phyloP scores from a whole-genome alignment of 139 green algal genomes.

The Ostreobium quekettii region DNA sequence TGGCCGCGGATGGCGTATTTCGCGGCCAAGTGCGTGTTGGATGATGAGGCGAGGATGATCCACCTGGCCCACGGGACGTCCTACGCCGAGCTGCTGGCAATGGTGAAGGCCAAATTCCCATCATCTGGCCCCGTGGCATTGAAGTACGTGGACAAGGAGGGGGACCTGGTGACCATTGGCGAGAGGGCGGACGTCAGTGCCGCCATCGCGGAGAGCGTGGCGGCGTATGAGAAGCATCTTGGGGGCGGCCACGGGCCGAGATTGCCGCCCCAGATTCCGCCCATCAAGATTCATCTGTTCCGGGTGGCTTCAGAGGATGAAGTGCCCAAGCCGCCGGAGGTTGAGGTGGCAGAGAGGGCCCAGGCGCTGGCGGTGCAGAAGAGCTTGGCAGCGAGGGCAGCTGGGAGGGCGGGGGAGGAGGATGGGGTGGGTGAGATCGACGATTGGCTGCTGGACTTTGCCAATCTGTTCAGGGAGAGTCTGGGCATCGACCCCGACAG shows the following conservation, averaged over 20 bases:
- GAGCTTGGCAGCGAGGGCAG: neutral
- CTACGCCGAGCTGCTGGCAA: conserved; percentile 64
- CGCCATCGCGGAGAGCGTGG: conserved; percentile 23
- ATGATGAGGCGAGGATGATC: conserved; percentile 60
- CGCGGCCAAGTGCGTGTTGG: conserved; percentile 51
- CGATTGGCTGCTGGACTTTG: conserved; percentile 88
- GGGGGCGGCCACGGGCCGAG: conserved; percentile 19
- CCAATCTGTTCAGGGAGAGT: conserved; percentile 67
- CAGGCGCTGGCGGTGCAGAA: conserved; percentile 27
- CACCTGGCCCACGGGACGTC: conserved; percentile 42
- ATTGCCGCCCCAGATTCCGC: conserved; percentile 27
- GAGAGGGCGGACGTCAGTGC: conserved; percentile 34
- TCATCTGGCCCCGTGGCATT: conserved; percentile 35
- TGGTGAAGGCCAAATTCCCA: conserved; percentile 62
- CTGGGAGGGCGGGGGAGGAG: conserved; percentile 4
- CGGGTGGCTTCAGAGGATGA: conserved; percentile 42
- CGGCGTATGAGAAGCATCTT: conserved; percentile 32
- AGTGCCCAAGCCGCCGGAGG: conserved; percentile 46
- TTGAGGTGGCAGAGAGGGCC: conserved; percentile 45
- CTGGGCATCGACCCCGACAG: conserved; percentile 57
- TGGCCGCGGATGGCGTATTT: conserved; percentile 6
- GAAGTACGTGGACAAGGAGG: conserved; percentile 60
- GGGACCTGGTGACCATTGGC: conserved; percentile 67
- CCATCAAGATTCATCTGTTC: conserved; percentile 32
- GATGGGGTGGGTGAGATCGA: conserved; percentile 57